Evolutionary conservation across 306 rosid genomes (phyloP).

Genomic region (Malus fusca): DNA sequence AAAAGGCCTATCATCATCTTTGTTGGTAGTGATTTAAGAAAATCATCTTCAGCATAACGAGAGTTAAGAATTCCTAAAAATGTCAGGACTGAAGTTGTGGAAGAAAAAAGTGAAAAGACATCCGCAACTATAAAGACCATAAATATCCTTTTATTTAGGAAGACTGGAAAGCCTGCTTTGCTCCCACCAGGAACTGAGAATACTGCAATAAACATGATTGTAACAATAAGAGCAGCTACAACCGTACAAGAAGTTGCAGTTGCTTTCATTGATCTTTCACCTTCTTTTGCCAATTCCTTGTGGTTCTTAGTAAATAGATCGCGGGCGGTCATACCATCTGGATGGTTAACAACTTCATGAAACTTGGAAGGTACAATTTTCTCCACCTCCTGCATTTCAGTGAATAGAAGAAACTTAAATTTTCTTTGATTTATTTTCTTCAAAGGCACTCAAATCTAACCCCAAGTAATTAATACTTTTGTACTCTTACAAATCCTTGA

Average conservation of each 20-base stretch:
- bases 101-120: slow-evolving; percentile 28
- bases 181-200: slow-evolving; percentile 32
- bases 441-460: too few species aligned
- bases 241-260: slow-evolving; percentile 38
- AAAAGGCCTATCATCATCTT: slow-evolving; percentile 29
- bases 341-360: neutral
- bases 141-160: neutral
- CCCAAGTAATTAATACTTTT: too few species aligned
- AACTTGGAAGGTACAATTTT: neutral
- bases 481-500: too few species aligned
- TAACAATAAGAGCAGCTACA: slow-evolving; percentile 34
- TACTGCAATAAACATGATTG: slow-evolving; percentile 38
- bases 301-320: slow-evolving; percentile 29
- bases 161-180: neutral
- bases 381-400: neutral
- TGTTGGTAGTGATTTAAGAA: slow-evolving; percentile 23
- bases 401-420: neutral
- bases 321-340: slow-evolving; percentile 11
- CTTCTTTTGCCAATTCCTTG: slow-evolving; percentile 7
- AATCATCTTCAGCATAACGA: slow-evolving; percentile 38
- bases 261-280: slow-evolving; percentile 38
- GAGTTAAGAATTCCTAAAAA: slow-evolving; percentile 34
- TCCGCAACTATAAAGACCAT: slow-evolving; percentile 22
- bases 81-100: slow-evolving; percentile 10
- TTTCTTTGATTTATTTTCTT: neutral